Evolutionary conservation across 371 early-diverging fungal species (phyloP), one percentile per base, ranked within the genome.

Genomic region (Fennellomyces sp.): DNA sequence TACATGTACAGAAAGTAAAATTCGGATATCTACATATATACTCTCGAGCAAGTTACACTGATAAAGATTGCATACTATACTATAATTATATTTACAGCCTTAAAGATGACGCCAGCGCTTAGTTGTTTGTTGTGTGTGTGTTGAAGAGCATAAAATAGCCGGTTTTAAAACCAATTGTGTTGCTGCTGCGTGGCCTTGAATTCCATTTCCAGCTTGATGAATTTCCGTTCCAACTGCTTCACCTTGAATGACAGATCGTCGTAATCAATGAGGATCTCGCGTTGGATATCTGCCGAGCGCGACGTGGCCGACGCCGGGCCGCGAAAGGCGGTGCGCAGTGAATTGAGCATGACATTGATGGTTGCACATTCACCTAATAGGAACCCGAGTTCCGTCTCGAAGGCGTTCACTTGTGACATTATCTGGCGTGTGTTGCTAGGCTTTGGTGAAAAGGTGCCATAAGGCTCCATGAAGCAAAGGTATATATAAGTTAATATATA

Each of bases 201-300:
- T 52, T 59, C 52, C 8, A 31, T 58, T 54, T 76, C 76, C 11
- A 76, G 52, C 10, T 7, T 41, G 17, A 67, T 64, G 2, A 76
- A 49, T 35, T 76, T 76, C 21, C 61, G 67, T 45, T 76, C 73
- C 53, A 76, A 31, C 21, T 72, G 72, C 30, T 62, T 39, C 5
- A 72, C 66, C 47, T 76, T 73, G 10, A 61, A 26, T 57, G 52
- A 41, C 23, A 76, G 17, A 41, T 72, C 76, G 56, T 76, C 76
- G 33, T 64, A 76, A 17, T 73, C 72, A 2, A 54, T 60, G 13
- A 65, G 59, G 50, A 70, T 68, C 48, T 76, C 71, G 11, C 62
- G 65, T 29, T 73, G 60, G 21, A 65, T 63, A 6, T 66, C 75
- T 1, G 54, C 7, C n/a, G 38, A 35, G 21, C 30, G n/a, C n/a